These are phyloP conservation scores for Trichosporon faecale DNA, from an alignment of 1,284 basidiomycete species.

Conservation along the genomic window DNA sequence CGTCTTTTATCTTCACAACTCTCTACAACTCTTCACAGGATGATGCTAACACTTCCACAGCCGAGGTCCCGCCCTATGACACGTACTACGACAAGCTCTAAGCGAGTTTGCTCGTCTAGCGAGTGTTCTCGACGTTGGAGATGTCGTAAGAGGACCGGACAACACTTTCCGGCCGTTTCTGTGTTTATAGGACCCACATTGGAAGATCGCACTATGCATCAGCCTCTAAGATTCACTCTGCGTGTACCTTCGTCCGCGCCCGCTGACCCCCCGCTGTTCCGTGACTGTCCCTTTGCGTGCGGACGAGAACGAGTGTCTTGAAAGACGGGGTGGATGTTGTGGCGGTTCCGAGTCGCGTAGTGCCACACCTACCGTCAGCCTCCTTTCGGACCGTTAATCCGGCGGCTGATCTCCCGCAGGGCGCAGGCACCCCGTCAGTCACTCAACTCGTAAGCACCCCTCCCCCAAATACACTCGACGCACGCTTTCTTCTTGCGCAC, in stretches of 20 bases:
- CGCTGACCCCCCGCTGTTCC: background rate
- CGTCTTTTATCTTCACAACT: background rate
- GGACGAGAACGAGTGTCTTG: too few species aligned
- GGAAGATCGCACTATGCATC: background rate
- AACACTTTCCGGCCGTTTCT: background rate
- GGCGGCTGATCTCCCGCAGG: too few species aligned
- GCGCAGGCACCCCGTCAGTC: too few species aligned
- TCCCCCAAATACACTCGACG: too few species aligned
- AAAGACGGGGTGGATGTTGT: too few species aligned
- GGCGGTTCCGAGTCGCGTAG: too few species aligned
- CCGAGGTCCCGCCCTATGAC: conserved; percentile 79
- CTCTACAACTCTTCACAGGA: conserved; percentile 18
- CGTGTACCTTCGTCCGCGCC: background rate
- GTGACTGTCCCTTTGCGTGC: background rate
- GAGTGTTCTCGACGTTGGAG: background rate
- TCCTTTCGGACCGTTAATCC: too few species aligned
- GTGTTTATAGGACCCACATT: background rate
- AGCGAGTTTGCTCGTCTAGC: conserved; percentile 16
- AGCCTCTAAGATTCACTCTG: background rate
- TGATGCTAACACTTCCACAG: conserved; percentile 55
- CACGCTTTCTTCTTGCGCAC: too few species aligned
- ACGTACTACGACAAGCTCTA: conserved; percentile 84
- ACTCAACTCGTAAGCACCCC: too few species aligned
- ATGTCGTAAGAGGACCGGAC: background rate
- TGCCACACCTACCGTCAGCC: too few species aligned